Evolutionary conservation across 495 filamentous ascomycete species (phyloP).

Genomic region (Sabuloglossum arenarium): DNA sequence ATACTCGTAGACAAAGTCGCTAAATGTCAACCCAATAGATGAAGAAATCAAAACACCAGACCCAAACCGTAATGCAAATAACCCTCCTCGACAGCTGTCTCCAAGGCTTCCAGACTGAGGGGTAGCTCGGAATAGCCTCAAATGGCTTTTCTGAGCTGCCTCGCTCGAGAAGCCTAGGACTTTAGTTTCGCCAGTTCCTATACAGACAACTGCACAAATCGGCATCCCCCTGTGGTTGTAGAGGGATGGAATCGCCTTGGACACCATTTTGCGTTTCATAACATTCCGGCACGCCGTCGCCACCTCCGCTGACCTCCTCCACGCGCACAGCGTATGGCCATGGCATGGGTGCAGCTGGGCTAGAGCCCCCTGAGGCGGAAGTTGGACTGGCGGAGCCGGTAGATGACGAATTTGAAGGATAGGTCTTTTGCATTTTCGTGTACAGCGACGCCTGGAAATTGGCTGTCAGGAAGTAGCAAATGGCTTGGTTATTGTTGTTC

Average conservation of each 20-base stretch:
- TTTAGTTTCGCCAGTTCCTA: neutral
- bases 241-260: neutral
- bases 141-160: too few species aligned
- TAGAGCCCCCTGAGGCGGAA: neutral
- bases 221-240: neutral
- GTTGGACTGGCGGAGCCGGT: neutral
- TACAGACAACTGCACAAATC: neutral
- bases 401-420: constrained; percentile 13
- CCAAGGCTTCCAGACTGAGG: too few species aligned
- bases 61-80: neutral
- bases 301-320: constrained; percentile 20
- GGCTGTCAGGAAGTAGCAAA: constrained; percentile 31
- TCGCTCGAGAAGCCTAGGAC: too few species aligned
- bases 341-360: constrained; percentile 10
- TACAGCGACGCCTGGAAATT: constrained; percentile 28
- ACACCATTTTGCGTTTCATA: constrained; percentile 3
- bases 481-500: constrained; percentile 10
- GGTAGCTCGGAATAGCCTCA: too few species aligned
- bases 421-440: constrained; percentile 24
- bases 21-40: too few species aligned
- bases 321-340: constrained; percentile 31
- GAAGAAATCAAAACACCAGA: too few species aligned
- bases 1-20: too few species aligned
- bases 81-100: neutral
- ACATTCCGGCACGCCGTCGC: constrained; percentile 24